phyloP scores from a whole-genome alignment of 176 grass and related monocot species.

The Metroxylon sagu region DNA sequence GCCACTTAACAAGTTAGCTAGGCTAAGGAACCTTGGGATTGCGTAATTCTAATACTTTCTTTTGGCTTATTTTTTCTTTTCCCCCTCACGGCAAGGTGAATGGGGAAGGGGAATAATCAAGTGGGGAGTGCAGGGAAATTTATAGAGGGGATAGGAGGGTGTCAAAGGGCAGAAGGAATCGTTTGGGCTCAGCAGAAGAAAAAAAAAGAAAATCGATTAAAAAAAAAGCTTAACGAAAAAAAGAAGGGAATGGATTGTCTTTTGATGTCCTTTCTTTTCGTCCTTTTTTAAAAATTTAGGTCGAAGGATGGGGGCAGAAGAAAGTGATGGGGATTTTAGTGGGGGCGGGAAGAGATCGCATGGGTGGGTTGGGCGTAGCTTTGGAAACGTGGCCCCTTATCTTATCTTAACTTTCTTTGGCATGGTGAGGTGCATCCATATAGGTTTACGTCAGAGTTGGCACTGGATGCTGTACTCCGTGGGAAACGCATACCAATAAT shows the following conservation, averaged over 20 bases:
- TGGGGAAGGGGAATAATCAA: constrained; percentile 9
- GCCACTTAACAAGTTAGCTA: constrained; percentile 1
- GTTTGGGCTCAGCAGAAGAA: constrained; percentile 2
- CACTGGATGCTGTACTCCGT: not conserved
- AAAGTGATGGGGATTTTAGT: constrained; percentile 18
- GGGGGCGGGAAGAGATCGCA: constrained; percentile 9
- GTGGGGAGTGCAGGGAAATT: constrained; percentile 5
- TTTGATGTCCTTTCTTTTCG: too few species aligned
- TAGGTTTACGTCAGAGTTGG: too few species aligned
- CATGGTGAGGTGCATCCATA: not conserved
- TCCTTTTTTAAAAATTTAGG: not conserved
- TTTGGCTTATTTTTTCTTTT: constrained; percentile 11
- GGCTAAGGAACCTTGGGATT: constrained; percentile 14
- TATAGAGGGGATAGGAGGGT: constrained; percentile 28
- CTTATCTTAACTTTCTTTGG: constrained; percentile 8
- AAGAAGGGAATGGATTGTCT: not conserved
- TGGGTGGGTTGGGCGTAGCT: constrained; percentile 22
- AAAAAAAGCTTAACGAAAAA: constrained; percentile 1
- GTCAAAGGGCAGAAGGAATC: constrained; percentile 14
- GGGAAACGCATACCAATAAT: constrained; percentile 1
- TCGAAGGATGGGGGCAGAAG: constrained; percentile 5
- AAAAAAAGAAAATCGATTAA: not conserved
- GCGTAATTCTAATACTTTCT: constrained; percentile 1
- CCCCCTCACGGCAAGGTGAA: constrained; percentile 1
- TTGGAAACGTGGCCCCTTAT: not conserved